Conservation (phyloP, 1,139 yeast genomes). For the Taiozyma sp. region DNA sequence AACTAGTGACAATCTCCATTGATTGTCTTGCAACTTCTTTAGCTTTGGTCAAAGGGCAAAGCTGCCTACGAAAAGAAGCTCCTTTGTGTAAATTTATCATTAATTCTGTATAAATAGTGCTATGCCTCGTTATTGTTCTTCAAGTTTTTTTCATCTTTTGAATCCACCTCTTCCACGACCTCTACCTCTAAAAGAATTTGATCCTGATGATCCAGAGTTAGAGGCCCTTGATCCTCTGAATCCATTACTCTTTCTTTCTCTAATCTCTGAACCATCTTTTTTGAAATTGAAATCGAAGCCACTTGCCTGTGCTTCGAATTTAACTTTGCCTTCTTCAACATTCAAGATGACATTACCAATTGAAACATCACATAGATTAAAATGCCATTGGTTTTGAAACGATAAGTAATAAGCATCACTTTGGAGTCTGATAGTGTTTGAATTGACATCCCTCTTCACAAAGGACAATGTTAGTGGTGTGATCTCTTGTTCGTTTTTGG, state of each 20-base stretch:
- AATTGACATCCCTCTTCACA: conserved; percentile 25
- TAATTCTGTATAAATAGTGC: background rate
- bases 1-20: no score
- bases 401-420: conserved; percentile 59
- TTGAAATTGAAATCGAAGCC: conserved; percentile 48
- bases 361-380: conserved; percentile 61
- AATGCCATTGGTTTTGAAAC: conserved; percentile 75
- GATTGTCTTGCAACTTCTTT: no score
- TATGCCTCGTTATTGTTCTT: conserved; percentile 1
- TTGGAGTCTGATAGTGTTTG: conserved; percentile 25
- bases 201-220: background rate
- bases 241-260: conserved; percentile 14
- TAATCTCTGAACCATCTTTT: conserved; percentile 24
- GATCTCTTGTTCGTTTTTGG: conserved; percentile 33
- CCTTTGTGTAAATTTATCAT: background rate
- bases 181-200: conserved; percentile 4
- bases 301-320: conserved; percentile 37
- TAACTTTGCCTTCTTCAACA: conserved; percentile 37
- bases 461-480: conserved; percentile 35
- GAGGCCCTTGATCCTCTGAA: conserved; percentile 5
- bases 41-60: no score
- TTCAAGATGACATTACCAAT: conserved; percentile 39
- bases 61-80: background rate
- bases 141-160: conserved; percentile 11
- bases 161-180: conserved; percentile 9